Base-by-base conservation (phyloP, 768 basidiomycete species). In the Tulasnella sp. region DNA sequence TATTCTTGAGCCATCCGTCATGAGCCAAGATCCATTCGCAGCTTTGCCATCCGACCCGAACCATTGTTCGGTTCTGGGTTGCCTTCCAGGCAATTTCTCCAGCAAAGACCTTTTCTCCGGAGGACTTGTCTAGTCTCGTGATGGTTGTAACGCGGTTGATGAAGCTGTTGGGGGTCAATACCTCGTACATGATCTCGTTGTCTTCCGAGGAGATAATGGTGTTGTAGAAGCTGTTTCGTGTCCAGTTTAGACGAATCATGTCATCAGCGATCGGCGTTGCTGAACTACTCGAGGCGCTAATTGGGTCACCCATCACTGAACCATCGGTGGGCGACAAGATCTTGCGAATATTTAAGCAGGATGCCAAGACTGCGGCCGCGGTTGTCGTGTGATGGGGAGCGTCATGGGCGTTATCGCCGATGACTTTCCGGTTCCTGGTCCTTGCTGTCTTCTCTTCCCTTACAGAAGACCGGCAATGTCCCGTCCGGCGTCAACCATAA, bases 31-130 rank as follows among this genome's bases (percentile, higher is more conserved):
- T 55, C 75, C 75, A 75, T 16, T 75, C 75, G 48, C 46, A 75
- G 35, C 32, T 61, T 23, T 75, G 75, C 46, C 46, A 75, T 29
- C 75, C 75, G 39, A 75, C 26, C 35, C 75, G 75, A 67, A 61
- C 75, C 15, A 6, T 0, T 26, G 75, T 37, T 13, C 57, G 32
- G n/a, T 5, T 48, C 20, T n/a, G 23, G 10, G 46, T 1, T 29
- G 77, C 57, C 32, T 37, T 70, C 76, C 76, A 77, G 23, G 13
- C 76, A 26, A 77, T 42, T 26, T 77, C 76, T 5, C 76, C 76
- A 13, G 35, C 76, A 70, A 70, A 70, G 3, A 29, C 29, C 40
- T 51, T 37, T 32, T 77, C 6, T 7, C 37, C 76, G 23, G 16
- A 40, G 6, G 39, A 5, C 4, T 39, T n/a, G 23, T 77, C 76